Evolutionary conservation across 2,329 filamentous ascomycete species (phyloP).

Genomic region (Pestalotiopsis sp.): DNA sequence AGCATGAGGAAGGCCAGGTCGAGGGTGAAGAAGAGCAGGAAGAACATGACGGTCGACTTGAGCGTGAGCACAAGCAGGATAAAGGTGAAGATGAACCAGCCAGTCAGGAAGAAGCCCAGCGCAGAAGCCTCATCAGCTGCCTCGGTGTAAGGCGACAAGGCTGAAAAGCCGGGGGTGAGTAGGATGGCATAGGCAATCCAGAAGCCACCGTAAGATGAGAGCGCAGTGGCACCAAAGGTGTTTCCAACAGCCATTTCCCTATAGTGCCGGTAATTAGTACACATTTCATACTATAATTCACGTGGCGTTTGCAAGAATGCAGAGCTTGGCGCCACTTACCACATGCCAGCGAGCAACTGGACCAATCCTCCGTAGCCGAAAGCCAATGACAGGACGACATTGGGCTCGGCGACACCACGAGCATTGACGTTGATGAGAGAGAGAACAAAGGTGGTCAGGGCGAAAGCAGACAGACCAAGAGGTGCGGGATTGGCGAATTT

Average conservation of each 20-base stretch:
- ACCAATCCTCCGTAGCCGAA: conserved; percentile 79
- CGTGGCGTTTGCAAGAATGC: neutral
- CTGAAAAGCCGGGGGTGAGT: conserved; percentile 68
- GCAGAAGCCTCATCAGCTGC: conserved; percentile 56
- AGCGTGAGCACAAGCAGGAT: conserved; percentile 75
- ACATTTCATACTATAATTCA: neutral
- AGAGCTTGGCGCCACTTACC: conserved; percentile 54
- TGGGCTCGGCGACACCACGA: conserved; percentile 61
- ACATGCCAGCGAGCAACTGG: conserved; percentile 84
- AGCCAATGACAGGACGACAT: conserved; percentile 70
- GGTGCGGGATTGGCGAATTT: conserved; percentile 82
- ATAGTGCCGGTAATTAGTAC: conserved; percentile 14
- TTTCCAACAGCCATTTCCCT: conserved; percentile 90
- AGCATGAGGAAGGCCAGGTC: conserved; percentile 78
- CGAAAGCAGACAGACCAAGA: conserved; percentile 77
- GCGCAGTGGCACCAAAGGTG: conserved; percentile 81
- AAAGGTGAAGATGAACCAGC: conserved; percentile 87
- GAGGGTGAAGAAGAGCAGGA: conserved; percentile 75
- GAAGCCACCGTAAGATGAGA: conserved; percentile 84
- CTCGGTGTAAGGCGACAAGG: conserved; percentile 50
- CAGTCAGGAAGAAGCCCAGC: conserved; percentile 74
- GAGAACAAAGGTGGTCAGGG: conserved; percentile 81
- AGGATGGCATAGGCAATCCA: conserved; percentile 79
- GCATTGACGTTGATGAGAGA: conserved; percentile 73
- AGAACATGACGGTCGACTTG: conserved; percentile 78